Evolutionary conservation across 148 eudicot species (phyloP).

Genomic region (Vaccinium darrowii): DNA sequence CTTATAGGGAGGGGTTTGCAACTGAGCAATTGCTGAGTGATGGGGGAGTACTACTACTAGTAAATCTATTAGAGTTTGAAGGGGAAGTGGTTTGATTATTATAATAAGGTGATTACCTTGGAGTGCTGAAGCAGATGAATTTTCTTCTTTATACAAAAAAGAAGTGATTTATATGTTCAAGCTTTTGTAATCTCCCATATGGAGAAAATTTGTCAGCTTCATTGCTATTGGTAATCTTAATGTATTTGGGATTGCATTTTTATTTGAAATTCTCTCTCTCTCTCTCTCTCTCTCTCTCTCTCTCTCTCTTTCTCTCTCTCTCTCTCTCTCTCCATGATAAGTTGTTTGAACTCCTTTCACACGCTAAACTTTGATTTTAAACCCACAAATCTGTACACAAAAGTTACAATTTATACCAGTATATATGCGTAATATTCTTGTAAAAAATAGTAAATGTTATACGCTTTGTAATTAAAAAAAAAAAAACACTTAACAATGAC

Average conservation of each 20-base stretch:
- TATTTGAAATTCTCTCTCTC: neutral
- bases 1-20: constrained; percentile 22
- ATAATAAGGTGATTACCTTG: constrained; percentile 22
- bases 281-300: constrained; percentile 5
- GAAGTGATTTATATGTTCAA: neutral
- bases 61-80: neutral
- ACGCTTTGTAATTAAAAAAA: no score
- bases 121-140: constrained; percentile 59
- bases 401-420: neutral
- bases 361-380: neutral
- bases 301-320: no score
- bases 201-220: constrained; percentile 59
- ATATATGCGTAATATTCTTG: no score
- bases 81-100: constrained; percentile 10
- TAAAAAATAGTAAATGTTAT: no score
- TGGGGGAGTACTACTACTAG: constrained; percentile 1
- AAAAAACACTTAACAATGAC: neutral
- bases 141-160: constrained; percentile 28
- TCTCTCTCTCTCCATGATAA: neutral
- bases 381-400: neutral
- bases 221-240: constrained; percentile 27
- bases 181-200: constrained; percentile 17
- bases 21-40: constrained; percentile 23
- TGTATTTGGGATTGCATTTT: neutral
- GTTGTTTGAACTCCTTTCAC: neutral